Percentiles rank a stretch among this genome's conserved stretches.
Conservation (phyloP, 768 basidiomycete species). For the Lentinula sp. region DNA sequence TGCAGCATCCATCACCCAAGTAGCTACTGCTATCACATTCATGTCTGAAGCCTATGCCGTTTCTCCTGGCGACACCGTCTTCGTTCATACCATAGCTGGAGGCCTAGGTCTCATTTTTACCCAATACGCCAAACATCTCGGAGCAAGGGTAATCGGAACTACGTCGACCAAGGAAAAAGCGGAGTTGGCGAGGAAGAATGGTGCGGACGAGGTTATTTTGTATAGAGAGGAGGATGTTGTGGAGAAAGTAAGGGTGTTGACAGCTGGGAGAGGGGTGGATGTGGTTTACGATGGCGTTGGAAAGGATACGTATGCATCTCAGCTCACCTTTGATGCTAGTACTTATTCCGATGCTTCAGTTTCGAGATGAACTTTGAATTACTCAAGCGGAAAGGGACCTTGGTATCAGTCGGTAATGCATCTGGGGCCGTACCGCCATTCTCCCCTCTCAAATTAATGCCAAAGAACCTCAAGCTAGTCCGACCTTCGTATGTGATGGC, state of each 20-base stretch:
- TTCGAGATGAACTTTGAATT: constrained; percentile 79
- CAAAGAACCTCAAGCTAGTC: constrained; percentile 76
- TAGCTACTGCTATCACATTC: constrained; percentile 71
- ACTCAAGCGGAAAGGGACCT: constrained; percentile 80
- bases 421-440: constrained; percentile 80
- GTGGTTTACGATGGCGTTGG: constrained; percentile 96
- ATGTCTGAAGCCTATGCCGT: constrained; percentile 84
- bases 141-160: constrained; percentile 90
- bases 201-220: constrained; percentile 84
- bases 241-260: constrained; percentile 65
- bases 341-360: constrained; percentile 25
- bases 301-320: constrained; percentile 73
- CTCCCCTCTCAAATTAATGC: constrained; percentile 60
- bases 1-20: constrained; percentile 67
- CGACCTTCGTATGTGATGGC: constrained; percentile 57
- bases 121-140: constrained; percentile 65
- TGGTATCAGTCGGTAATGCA: constrained; percentile 88
- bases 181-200: constrained; percentile 66
- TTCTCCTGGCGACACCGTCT: constrained; percentile 69
- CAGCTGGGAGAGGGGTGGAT: constrained; percentile 76
- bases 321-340: neutral
- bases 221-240: constrained; percentile 75
- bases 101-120: constrained; percentile 71
- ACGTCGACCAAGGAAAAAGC: constrained; percentile 85
- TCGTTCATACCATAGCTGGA: constrained; percentile 90